Evolutionary conservation across 257 asterid species (phyloP).

Genomic region (Scutellaria barbata): DNA sequence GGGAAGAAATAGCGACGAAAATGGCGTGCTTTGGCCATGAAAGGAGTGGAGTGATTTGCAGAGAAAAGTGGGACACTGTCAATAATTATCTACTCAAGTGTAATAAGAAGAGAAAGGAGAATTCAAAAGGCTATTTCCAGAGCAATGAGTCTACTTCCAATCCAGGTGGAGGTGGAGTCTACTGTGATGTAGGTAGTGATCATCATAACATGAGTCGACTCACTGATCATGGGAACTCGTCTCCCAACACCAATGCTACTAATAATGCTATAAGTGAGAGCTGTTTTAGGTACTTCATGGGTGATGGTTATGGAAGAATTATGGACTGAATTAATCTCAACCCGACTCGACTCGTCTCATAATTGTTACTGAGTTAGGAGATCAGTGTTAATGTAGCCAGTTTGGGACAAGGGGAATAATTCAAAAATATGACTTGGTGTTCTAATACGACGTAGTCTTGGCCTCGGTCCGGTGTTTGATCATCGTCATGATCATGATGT

Average conservation of each 20-base stretch:
- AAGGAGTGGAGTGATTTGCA: conserved; percentile 61
- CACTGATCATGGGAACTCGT: conserved; percentile 41
- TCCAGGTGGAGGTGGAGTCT: conserved; percentile 45
- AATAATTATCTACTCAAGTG: conserved; percentile 58
- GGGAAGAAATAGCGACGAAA: conserved; percentile 74
- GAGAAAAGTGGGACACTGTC: conserved; percentile 66
- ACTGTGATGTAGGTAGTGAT: conserved; percentile 38
- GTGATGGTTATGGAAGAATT: conserved; percentile 70
- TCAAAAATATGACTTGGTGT: no score
- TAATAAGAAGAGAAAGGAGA: conserved; percentile 65
- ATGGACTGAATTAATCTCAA: conserved; percentile 44
- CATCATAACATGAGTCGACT: conserved; percentile 35
- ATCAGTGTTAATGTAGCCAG: neutral
- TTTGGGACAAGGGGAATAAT: no score
- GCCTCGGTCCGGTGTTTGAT: no score
- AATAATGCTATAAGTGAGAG: conserved; percentile 50
- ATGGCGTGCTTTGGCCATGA: conserved; percentile 74
- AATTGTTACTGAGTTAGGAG: neutral
- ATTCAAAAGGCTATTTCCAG: conserved; percentile 41
- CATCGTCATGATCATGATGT: neutral
- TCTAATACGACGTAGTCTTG: no score
- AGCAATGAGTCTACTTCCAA: conserved; percentile 39
- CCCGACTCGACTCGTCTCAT: neutral
- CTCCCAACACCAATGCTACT: conserved; percentile 35
- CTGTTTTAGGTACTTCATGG: conserved; percentile 75